Evolutionary conservation across 2,329 filamentous ascomycete species (phyloP).

Genomic region (Pseudocercospora crystallina): DNA sequence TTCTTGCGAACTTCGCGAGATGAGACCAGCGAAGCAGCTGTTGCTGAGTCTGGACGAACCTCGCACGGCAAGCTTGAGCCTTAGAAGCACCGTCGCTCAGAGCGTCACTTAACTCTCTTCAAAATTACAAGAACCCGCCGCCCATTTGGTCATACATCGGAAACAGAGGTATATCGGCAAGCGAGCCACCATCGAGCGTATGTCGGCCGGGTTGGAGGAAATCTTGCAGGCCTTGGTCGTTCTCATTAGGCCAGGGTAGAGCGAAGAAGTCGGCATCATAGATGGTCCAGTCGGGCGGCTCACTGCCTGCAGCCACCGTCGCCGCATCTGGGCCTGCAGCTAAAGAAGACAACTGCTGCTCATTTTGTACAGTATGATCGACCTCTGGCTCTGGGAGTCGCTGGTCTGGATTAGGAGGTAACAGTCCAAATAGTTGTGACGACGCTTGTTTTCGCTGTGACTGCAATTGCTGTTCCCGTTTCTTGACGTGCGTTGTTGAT

Average conservation of each 20-base stretch:
- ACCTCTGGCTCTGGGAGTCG: not conserved
- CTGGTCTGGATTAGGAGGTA: slow-evolving; percentile 3
- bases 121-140: slow-evolving; percentile 6
- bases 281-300: slow-evolving; percentile 22
- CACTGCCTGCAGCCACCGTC: not conserved
- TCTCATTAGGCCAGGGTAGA: slow-evolving; percentile 29
- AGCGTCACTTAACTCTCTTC: too few species aligned
- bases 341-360: not conserved
- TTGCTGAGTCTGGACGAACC: slow-evolving; percentile 4
- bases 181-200: slow-evolving; percentile 21
- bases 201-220: slow-evolving; percentile 30
- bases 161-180: slow-evolving; percentile 29
- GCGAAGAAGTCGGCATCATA: slow-evolving; percentile 29
- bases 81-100: too few species aligned
- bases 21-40: slow-evolving; percentile 40
- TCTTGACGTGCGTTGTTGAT: slow-evolving; percentile 21
- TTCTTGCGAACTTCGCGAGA: slow-evolving; percentile 55
- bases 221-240: slow-evolving; percentile 28
- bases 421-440: slow-evolving; percentile 30
- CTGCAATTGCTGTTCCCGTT: slow-evolving; percentile 24
- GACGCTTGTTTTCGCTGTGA: slow-evolving; percentile 28
- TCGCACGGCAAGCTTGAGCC: not conserved
- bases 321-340: slow-evolving; percentile 1
- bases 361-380: not conserved
- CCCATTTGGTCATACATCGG: slow-evolving; percentile 28